Evolutionary conservation across 352 stramenopile species (phyloP).

Genomic region (Thalassiosira oceanica): DNA sequence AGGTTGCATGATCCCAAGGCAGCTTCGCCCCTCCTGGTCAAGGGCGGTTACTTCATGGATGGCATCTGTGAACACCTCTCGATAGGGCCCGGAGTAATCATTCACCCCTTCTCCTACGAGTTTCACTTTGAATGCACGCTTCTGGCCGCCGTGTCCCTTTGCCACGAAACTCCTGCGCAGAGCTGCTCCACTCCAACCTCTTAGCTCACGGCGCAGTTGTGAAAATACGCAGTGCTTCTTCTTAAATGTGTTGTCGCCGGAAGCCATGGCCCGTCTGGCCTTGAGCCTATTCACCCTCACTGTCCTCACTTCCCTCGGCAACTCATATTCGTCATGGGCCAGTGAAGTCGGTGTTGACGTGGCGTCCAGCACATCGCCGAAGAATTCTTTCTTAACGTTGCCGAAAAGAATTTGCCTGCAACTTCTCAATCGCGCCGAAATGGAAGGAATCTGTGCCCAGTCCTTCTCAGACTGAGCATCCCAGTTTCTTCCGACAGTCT

Average conservation of each 20-base stretch:
- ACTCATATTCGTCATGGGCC: conserved; percentile 98
- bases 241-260: conserved; percentile 47
- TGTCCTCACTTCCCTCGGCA: conserved; percentile 95
- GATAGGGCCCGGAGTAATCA: conserved; percentile 97
- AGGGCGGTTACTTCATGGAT: conserved; percentile 90
- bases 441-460: conserved; percentile 69
- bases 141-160: conserved; percentile 95
- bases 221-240: conserved; percentile 93
- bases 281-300: conserved; percentile 97
- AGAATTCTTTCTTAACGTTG: conserved; percentile 91
- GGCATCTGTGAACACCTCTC: conserved; percentile 96
- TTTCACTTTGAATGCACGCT: conserved; percentile 98
- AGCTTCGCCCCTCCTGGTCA: conserved; percentile 45
- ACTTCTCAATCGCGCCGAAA: conserved; percentile 57
- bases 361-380: conserved; percentile 89
- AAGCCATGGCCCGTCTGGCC: conserved; percentile 84
- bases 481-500: conserved; percentile 59
- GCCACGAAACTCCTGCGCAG: conserved; percentile 95
- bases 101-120: conserved; percentile 98
- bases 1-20: conserved; percentile 68
- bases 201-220: conserved; percentile 95
- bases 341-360: conserved; percentile 95
- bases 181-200: conserved; percentile 87
- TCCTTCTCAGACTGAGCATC: conserved; percentile 42
- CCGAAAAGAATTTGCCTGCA: conserved; percentile 65